Evolutionary conservation across 1,284 basidiomycete species (phyloP).

Genomic region (Malassezia cuniculi): DNA sequence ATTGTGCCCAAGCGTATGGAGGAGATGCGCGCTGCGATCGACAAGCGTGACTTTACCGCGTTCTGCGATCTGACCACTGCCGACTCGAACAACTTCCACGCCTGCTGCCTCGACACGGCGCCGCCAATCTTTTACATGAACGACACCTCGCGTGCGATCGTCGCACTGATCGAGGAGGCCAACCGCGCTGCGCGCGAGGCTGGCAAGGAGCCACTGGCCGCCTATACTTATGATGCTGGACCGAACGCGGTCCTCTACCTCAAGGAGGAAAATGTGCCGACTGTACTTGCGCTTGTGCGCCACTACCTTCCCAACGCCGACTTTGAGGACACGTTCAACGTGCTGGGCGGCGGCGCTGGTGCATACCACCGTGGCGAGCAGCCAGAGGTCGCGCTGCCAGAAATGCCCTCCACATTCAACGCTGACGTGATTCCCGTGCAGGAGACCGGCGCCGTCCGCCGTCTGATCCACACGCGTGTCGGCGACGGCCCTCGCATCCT

Average conservation of each 20-base stretch:
- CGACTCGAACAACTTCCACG: conserved; percentile 86
- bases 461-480: conserved; percentile 43
- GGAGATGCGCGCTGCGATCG: conserved; percentile 68
- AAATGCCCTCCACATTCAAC: conserved; percentile 32
- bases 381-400: conserved; percentile 19
- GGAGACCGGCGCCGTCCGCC: conserved; percentile 33
- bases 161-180: conserved; percentile 63
- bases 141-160: conserved; percentile 59
- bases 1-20: conserved; percentile 82
- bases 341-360: conserved; percentile 29
- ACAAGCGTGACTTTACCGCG: conserved; percentile 64
- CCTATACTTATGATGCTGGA: conserved; percentile 96
- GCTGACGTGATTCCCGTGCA: conserved; percentile 36
- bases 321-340: conserved; percentile 43
- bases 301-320: conserved; percentile 44
- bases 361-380: conserved; percentile 33
- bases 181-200: conserved; percentile 59
- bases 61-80: conserved; percentile 89
- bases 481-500: conserved; percentile 40
- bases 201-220: conserved; percentile 62
- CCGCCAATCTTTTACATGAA: conserved; percentile 99
- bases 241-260: conserved; percentile 98
- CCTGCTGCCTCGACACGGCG: conserved; percentile 85
- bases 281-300: conserved; percentile 29
- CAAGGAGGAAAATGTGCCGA: conserved; percentile 48